These are phyloP conservation scores for Sabuloglossum arenarium DNA, from an alignment of 495 filamentous ascomycete genomes.

Conservation along the genomic window DNA sequence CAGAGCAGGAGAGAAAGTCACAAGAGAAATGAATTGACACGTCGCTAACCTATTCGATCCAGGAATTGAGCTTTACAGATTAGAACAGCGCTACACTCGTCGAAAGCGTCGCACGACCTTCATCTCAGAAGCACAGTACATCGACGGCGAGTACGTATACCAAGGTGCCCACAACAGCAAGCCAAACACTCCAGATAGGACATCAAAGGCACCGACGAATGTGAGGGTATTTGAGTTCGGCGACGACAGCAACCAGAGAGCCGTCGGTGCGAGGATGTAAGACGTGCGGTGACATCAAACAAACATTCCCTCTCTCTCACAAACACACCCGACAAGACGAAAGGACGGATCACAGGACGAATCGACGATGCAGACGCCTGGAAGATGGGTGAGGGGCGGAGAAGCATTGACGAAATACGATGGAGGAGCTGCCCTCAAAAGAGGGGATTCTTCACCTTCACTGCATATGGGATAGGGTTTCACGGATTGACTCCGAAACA, in stretches of 20 bases:
- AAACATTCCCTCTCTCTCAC: background rate
- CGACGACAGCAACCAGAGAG: background rate
- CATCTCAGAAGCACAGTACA: constrained; percentile 65
- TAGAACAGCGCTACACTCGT: constrained; percentile 81
- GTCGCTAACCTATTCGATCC: background rate
- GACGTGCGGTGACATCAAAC: no score
- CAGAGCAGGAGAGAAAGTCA: background rate
- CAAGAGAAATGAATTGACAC: background rate
- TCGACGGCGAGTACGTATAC: constrained; percentile 84
- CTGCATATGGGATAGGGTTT: background rate
- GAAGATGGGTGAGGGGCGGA: no score
- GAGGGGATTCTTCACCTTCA: background rate
- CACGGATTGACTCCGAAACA: background rate
- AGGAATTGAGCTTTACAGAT: constrained; percentile 72
- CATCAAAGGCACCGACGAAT: background rate
- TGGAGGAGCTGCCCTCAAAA: background rate
- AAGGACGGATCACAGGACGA: background rate
- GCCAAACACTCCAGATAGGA: background rate
- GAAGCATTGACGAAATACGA: background rate
- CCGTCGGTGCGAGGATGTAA: background rate
- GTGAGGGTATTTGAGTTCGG: background rate
- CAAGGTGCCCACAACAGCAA: constrained; percentile 8
- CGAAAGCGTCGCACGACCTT: constrained; percentile 74
- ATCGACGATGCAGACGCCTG: background rate
- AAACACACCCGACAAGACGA: background rate